phyloP scores from a whole-genome alignment of 2,329 filamentous ascomycete species.

The Aspergillus hiratsukae region DNA sequence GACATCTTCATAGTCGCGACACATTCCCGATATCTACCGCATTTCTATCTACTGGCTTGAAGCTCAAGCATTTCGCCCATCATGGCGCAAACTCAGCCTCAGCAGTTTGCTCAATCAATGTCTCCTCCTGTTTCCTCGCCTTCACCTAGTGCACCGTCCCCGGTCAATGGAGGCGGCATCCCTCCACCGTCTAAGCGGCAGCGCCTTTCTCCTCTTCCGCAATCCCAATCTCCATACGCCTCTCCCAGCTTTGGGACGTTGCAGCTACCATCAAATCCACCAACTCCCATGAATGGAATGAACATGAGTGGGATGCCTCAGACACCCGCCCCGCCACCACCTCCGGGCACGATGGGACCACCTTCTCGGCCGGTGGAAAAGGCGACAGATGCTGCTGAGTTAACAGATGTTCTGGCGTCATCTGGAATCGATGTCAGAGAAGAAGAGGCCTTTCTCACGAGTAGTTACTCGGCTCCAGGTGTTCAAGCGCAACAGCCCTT shows the following conservation, averaged over 20 bases:
- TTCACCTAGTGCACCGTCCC: constrained; percentile 56
- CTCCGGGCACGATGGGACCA: constrained; percentile 55
- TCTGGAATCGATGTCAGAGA: constrained; percentile 84
- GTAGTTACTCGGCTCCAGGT: constrained; percentile 43
- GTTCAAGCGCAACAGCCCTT: constrained; percentile 30
- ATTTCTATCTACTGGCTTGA: constrained; percentile 12
- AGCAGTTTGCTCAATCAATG: constrained; percentile 51
- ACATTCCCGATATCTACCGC: constrained; percentile 17
- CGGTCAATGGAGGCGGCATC: constrained; percentile 45
- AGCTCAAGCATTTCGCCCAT: constrained; percentile 22
- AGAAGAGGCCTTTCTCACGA: constrained; percentile 77
- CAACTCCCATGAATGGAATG: constrained; percentile 30
- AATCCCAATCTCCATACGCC: constrained; percentile 59
- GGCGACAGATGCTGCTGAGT: constrained; percentile 58
- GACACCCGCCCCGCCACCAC: constrained; percentile 30
- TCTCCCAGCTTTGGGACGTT: constrained; percentile 54
- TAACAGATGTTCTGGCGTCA: constrained; percentile 76
- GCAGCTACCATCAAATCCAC: constrained; percentile 41
- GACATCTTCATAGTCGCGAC: constrained; percentile 20
- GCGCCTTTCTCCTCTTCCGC: constrained; percentile 64
- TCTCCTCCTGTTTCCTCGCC: constrained; percentile 60
- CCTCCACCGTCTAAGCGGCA: constrained; percentile 70
- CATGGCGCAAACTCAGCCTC: constrained; percentile 60
- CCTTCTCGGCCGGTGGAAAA: constrained; percentile 55
- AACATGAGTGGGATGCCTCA: constrained; percentile 54